Evolutionary conservation across 164 flowering plant genomes (phyloP).

Genomic region (Brasenia schreberi): DNA sequence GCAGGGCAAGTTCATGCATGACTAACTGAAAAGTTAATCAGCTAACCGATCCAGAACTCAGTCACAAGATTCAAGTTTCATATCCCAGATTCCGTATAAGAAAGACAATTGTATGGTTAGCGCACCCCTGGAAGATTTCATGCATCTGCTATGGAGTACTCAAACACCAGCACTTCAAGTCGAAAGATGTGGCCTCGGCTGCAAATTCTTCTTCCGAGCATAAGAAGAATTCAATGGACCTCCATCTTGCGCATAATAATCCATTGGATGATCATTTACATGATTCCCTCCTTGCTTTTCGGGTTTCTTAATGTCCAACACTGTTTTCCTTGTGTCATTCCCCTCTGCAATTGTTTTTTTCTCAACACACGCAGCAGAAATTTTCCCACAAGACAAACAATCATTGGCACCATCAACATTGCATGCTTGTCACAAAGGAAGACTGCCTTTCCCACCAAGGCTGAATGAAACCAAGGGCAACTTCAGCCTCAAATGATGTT

Average conservation of each 20-base stretch:
- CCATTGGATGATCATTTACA: constrained; percentile 77
- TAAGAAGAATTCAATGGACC: constrained; percentile 89
- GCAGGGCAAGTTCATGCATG: too few relatives aligned
- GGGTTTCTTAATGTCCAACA: not conserved
- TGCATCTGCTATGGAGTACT: too few relatives aligned
- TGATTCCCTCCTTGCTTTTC: not conserved
- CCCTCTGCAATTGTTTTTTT: not conserved
- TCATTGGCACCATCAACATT: constrained; percentile 7
- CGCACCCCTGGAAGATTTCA: too few relatives aligned
- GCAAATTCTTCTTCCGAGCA: constrained; percentile 24
- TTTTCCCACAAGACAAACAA: constrained; percentile 10
- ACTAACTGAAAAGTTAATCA: too few relatives aligned
- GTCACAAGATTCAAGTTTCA: too few relatives aligned
- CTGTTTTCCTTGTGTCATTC: not conserved
- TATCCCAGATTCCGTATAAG: too few relatives aligned
- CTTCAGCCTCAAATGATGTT: constrained; percentile 91
- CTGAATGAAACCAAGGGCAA: constrained; percentile 59
- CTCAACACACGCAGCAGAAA: not conserved
- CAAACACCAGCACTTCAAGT: not conserved
- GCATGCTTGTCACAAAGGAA: not conserved
- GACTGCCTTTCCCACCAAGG: constrained; percentile 86
- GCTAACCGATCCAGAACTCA: too few relatives aligned
- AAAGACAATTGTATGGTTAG: too few relatives aligned
- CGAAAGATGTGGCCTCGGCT: not conserved
- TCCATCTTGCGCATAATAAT: constrained; percentile 95